Evolutionary conservation across 208 protist species (phyloP), one percentile per base, ranked within the genome.

Genomic region (Novymonas esmeraldas): DNA sequence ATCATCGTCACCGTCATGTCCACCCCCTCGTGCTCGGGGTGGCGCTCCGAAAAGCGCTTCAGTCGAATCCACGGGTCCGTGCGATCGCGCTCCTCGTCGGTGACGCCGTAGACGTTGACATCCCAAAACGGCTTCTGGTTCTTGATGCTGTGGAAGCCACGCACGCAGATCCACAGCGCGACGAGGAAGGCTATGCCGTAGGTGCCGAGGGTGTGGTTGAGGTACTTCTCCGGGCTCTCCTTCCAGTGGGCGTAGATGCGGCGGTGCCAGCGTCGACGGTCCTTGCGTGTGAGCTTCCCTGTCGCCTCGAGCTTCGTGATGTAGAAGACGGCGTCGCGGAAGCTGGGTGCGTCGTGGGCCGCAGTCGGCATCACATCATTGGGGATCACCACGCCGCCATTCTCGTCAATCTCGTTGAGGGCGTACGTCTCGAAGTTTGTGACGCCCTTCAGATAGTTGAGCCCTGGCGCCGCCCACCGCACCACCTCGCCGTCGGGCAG

Each of bases 81-180:
- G 34, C 54, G n/a, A n/a, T 78, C 81, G 5, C 56, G 50, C 56
- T 92, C 85, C 56, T 89, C 84, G 56, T 91, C 84, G 6, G 81
- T 89, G 46, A 70, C 67, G 44, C 82, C 85, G 66, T 94, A 95
- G 11, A 95, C 87, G 72, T 92, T 84, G 24, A 84, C 49, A 52
- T 96, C 87, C 79, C 80, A 96, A 67, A 96, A 96, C 10, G 92
- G 81, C 69, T 94, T 96, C 48, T 94, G 76, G 67, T 96, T 95
- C 64, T 85, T 90, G 61, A 94, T 81, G 73, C 83, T 89, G 72
- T 95, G 82, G 68, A 92, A 96, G 29, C 80, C 80, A 20, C 89
- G 84, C 46, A 95, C 76, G 44, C 76, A 65, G 3, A 96, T 16
- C 84, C 85, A 94, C 51, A 94, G 59, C 0, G 64, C 2, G 18